phyloP scores from a whole-genome alignment of 2,329 filamentous ascomycete species.

The Ceratocystis colombiana region DNA sequence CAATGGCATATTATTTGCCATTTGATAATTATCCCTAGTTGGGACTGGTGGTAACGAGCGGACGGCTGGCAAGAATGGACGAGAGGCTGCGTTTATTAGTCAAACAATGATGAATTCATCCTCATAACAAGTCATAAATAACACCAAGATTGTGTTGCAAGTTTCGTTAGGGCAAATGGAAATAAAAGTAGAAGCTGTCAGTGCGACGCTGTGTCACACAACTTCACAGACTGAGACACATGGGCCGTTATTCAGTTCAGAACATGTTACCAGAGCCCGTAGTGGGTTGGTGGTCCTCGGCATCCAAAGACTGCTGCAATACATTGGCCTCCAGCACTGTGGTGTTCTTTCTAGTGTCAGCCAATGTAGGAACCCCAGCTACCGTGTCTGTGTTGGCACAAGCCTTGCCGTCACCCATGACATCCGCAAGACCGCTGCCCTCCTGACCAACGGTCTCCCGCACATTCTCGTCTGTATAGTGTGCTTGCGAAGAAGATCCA shows the following conservation, averaged over 20 bases:
- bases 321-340: background rate
- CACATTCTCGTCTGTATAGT: constrained; percentile 33
- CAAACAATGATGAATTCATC: background rate
- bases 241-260: background rate
- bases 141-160: too few species aligned
- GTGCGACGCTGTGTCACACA: background rate
- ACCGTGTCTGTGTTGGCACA: background rate
- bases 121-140: background rate
- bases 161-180: background rate
- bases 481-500: constrained; percentile 15
- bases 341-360: background rate
- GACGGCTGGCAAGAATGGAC: constrained; percentile 13
- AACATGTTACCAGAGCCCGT: background rate
- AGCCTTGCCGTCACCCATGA: constrained; percentile 28
- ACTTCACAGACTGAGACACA: background rate
- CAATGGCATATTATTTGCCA: background rate
- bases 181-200: background rate
- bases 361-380: constrained; percentile 30
- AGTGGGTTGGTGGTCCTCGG: background rate
- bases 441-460: constrained; percentile 38
- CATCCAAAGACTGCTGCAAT: background rate
- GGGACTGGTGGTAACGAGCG: constrained; percentile 8
- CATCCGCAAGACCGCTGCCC: constrained; percentile 26
- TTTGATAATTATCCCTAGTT: constrained; percentile 4
- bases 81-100: constrained; percentile 7